Evolutionary conservation across 2,329 filamentous ascomycete species (phyloP).

Genomic region (Diatrype stigma): DNA sequence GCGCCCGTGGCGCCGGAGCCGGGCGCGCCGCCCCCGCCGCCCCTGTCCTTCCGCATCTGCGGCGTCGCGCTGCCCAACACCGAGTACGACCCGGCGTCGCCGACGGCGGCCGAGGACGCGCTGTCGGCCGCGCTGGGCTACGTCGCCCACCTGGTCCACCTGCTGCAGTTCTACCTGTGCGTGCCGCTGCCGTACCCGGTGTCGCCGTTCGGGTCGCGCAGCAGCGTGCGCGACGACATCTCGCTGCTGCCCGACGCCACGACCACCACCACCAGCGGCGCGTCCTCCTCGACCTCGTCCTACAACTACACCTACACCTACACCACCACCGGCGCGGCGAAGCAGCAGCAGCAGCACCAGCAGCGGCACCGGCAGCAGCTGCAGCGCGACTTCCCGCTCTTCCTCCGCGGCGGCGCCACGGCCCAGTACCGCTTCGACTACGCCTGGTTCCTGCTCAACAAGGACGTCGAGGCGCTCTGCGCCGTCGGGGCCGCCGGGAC

Average conservation of each 20-base stretch:
- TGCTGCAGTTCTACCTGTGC: constrained; percentile 78
- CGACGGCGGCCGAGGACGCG: constrained; percentile 58
- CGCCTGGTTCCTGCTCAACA: constrained; percentile 93
- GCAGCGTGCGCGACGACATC: constrained; percentile 64
- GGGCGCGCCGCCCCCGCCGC: constrained; percentile 31
- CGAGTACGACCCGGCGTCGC: constrained; percentile 53
- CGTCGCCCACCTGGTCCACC: constrained; percentile 68
- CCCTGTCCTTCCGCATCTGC: constrained; percentile 81
- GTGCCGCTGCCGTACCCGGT: constrained; percentile 79
- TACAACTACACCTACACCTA: background rate
- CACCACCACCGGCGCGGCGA: background rate
- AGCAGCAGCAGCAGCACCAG: constrained; percentile 15
- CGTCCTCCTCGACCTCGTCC: background rate
- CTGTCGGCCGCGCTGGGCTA: constrained; percentile 79
- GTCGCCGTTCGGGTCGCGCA: constrained; percentile 64
- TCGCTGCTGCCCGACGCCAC: constrained; percentile 31
- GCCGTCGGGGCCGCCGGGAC: constrained; percentile 45
- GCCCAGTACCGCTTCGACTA: constrained; percentile 93
- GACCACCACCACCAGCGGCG: background rate
- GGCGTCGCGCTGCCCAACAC: constrained; percentile 77
- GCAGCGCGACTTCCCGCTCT: constrained; percentile 75
- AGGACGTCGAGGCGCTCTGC: constrained; percentile 75
- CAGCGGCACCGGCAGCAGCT: background rate
- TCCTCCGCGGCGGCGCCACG: constrained; percentile 57
- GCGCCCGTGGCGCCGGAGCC: constrained; percentile 40